Conservation (phyloP, 2,329 filamentous ascomycete species). For the Talaromyces rugulosus region DNA sequence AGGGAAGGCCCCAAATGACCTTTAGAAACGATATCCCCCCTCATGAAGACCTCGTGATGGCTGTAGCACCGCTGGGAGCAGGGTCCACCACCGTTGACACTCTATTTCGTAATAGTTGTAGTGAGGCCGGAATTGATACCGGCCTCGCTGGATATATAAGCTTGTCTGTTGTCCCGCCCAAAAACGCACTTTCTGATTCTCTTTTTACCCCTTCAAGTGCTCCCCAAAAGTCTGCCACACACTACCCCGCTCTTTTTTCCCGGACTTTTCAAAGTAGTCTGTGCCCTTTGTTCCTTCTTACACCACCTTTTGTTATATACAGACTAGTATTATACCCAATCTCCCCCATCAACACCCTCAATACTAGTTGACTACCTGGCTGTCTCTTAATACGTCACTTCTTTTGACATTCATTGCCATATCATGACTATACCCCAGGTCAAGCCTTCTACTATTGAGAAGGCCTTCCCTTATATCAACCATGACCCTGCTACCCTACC, state of each 20-base stretch:
- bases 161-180: constrained; percentile 29
- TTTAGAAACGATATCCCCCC: background rate
- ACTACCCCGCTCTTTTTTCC: constrained; percentile 14
- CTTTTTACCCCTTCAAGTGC: constrained; percentile 15
- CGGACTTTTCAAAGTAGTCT: constrained; percentile 10
- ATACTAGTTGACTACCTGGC: background rate
- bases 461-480: constrained; percentile 42
- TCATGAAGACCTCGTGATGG: constrained; percentile 16
- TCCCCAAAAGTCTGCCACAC: background rate
- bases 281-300: background rate
- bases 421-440: constrained; percentile 34
- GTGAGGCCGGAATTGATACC: constrained; percentile 45
- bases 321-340: background rate
- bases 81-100: constrained; percentile 11
- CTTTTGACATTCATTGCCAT: constrained; percentile 6
- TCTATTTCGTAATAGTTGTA: constrained; percentile 9
- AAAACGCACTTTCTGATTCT: constrained; percentile 18
- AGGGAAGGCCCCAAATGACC: background rate
- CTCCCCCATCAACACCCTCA: constrained; percentile 14
- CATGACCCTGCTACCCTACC: constrained; percentile 40
- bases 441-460: constrained; percentile 31
- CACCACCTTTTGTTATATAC: background rate
- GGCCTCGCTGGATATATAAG: constrained; percentile 43
- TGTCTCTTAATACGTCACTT: constrained; percentile 4
- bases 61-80: constrained; percentile 17